Percentiles rank a stretch among this genome's conserved stretches.
Conservation (phyloP, 1,284 basidiomycete species). For the Melanopsichium pennsylvanicum region DNA sequence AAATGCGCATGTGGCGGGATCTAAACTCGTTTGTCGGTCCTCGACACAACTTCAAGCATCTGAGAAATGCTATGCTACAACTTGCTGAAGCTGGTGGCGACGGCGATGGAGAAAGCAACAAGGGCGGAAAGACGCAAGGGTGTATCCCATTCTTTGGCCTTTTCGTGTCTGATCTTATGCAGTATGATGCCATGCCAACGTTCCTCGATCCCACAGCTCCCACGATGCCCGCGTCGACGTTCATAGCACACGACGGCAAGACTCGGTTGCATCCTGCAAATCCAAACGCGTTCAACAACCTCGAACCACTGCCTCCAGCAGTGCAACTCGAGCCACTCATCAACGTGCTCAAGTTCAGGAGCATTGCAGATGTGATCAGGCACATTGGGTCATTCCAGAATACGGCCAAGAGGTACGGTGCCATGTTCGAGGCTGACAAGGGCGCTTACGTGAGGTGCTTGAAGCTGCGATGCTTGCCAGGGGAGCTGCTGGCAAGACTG, state of each 20-base stretch:
- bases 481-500: conserved; percentile 48
- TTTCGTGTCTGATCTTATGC: conserved; percentile 58
- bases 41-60: conserved; percentile 77
- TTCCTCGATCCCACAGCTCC: conserved; percentile 56
- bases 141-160: conserved; percentile 62
- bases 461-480: conserved; percentile 56
- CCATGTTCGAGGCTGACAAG: conserved; percentile 52
- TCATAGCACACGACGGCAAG: conserved; percentile 11
- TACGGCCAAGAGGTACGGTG: conserved; percentile 39
- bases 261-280: conserved; percentile 17
- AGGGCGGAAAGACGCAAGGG: conserved; percentile 9
- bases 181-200: conserved; percentile 53
- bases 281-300: conserved; percentile 40
- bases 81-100: conserved; percentile 41
- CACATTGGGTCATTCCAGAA: conserved; percentile 57
- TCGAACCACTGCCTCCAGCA: conserved; percentile 44
- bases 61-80: conserved; percentile 58
- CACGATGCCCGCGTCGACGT: conserved; percentile 14
- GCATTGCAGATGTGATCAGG: conserved; percentile 47
- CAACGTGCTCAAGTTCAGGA: conserved; percentile 58
- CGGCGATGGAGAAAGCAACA: conserved; percentile 7
- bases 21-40: conserved; percentile 76
- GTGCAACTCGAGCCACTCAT: conserved; percentile 49
- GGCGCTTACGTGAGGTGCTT: conserved; percentile 56
- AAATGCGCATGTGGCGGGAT: conserved; percentile 79